phyloP scores from a whole-genome alignment of 257 asterid species.

The Solanum pimpinellifolium region DNA sequence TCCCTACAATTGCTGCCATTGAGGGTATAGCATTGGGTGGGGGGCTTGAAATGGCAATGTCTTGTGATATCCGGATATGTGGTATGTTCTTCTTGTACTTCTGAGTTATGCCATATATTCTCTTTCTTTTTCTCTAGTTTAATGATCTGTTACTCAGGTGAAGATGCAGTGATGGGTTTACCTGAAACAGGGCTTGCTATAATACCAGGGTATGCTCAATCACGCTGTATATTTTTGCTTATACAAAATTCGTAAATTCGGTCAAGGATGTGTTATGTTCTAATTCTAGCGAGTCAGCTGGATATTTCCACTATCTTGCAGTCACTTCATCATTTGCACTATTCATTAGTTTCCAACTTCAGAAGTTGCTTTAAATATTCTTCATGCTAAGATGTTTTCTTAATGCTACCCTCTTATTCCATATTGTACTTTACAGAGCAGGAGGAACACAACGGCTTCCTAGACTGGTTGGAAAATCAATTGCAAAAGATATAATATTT shows the following conservation, averaged over 20 bases:
- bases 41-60: constrained; percentile 91
- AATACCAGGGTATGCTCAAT: constrained; percentile 70
- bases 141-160: constrained; percentile 35
- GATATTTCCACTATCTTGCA: background rate
- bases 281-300: background rate
- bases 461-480: constrained; percentile 79
- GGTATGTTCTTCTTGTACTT: constrained; percentile 30
- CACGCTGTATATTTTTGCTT: background rate
- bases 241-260: background rate
- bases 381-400: background rate
- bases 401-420: constrained; percentile 4
- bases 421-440: constrained; percentile 45
- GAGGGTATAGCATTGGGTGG: constrained; percentile 96
- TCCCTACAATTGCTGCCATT: constrained; percentile 86
- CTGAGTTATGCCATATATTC: background rate
- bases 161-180: constrained; percentile 70
- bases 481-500: constrained; percentile 46
- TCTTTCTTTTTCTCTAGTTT: constrained; percentile 1
- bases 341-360: background rate
- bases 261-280: background rate
- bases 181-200: constrained; percentile 98
- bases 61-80: constrained; percentile 91
- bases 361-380: background rate
- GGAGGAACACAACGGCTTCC: constrained; percentile 98
- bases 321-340: background rate